These are phyloP conservation scores for Dryadomyces sulphureus DNA, from an alignment of 2,329 filamentous ascomycete genomes.

Conservation along the genomic window DNA sequence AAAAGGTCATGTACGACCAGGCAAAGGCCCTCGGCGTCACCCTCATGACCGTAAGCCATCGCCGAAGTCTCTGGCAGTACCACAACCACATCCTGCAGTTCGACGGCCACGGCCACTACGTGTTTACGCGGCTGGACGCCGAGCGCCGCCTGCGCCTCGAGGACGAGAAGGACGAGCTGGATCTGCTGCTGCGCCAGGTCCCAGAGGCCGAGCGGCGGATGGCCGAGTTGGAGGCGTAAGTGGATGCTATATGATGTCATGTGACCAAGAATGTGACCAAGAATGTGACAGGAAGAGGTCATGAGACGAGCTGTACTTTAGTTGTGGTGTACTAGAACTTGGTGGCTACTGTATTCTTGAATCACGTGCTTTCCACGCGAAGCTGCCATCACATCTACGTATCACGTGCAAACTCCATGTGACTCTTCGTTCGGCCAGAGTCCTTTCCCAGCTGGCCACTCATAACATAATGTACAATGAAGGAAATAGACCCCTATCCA, in stretches of 20 bases:
- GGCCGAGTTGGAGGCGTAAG: constrained; percentile 48
- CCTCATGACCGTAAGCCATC: constrained; percentile 90
- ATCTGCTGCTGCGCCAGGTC: constrained; percentile 69
- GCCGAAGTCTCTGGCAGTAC: constrained; percentile 90
- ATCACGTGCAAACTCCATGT: too few species aligned
- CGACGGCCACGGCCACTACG: constrained; percentile 80
- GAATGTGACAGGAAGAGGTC: too few species aligned
- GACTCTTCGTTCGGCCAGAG: too few species aligned
- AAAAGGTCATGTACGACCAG: constrained; percentile 93
- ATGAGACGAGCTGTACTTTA: too few species aligned
- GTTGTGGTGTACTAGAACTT: too few species aligned
- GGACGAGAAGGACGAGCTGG: constrained; percentile 92
- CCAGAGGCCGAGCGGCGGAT: constrained; percentile 79
- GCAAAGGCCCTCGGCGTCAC: constrained; percentile 86
- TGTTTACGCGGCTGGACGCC: constrained; percentile 82
- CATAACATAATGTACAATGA: neutral
- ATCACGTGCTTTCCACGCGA: too few species aligned
- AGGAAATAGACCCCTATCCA: neutral
- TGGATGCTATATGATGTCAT: neutral
- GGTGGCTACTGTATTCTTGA: too few species aligned
- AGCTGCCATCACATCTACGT: too few species aligned
- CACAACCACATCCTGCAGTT: constrained; percentile 92
- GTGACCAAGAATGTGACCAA: too few species aligned
- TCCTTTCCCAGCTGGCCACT: too few species aligned
- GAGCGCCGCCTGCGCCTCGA: constrained; percentile 73